phyloP scores from a whole-genome alignment of 2,329 filamentous ascomycete genomes.

The Alternaria longipes region DNA sequence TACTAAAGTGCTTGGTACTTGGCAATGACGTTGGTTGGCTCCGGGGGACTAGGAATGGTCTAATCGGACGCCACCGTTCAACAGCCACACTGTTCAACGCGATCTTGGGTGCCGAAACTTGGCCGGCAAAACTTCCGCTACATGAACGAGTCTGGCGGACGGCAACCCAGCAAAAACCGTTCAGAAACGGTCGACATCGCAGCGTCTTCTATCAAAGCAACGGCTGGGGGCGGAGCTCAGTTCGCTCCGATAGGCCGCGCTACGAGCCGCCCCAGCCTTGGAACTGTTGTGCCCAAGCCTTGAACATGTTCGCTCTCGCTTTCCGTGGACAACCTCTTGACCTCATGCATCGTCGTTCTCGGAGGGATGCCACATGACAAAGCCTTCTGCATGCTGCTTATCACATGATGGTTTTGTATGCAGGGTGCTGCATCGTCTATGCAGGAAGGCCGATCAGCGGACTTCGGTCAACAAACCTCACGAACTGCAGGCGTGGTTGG shows the following conservation, averaged over 20 bases:
- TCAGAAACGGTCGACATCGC: neutral
- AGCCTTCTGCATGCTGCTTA: conserved; percentile 11
- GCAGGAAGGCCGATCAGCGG: conserved; percentile 14
- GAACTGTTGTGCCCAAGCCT: conserved; percentile 2
- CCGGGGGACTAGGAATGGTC: conserved; percentile 1
- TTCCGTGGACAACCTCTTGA: conserved; percentile 1
- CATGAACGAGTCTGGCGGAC: neutral
- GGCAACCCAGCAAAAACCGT: neutral
- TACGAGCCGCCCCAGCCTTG: conserved; percentile 4
- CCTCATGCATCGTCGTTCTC: neutral
- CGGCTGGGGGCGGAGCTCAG: conserved; percentile 2
- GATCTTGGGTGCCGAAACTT: conserved; percentile 1
- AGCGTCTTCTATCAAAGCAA: neutral
- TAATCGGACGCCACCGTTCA: conserved; percentile 11
- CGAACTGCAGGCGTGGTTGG: neutral
- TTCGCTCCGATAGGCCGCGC: conserved; percentile 10
- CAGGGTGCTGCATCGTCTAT: conserved; percentile 9
- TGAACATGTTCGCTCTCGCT: neutral
- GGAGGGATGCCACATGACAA: conserved; percentile 17
- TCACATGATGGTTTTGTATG: conserved; percentile 24
- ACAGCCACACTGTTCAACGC: neutral
- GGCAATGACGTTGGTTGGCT: conserved; percentile 18
- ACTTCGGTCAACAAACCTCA: conserved; percentile 13
- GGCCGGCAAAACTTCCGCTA: conserved; percentile 8
- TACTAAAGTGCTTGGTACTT: conserved; percentile 21